Evolutionary conservation across 1,139 yeast genomes (phyloP), one percentile per base, ranked within the genome.

Genomic region (Ogataea hybrid): DNA sequence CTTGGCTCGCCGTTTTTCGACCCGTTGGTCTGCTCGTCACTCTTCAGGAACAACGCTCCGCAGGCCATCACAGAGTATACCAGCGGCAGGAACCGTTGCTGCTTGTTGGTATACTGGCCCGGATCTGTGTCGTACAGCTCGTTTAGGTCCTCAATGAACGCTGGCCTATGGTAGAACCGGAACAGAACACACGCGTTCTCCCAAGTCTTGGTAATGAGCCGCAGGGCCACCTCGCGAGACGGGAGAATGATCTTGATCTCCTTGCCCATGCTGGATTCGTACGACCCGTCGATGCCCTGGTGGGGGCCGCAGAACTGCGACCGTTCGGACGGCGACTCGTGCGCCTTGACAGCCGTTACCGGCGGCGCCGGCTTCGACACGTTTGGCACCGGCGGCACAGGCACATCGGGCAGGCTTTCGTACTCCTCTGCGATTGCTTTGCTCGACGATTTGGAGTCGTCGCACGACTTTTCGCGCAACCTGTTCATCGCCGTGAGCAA

Each of bases 81-180:
- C 51, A 89, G 72, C 0, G 96, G 95, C 42, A 86, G 65, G 48
- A 87, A 83, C 54, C 81, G 77, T 52, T 79, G 84, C 59, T 87
- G 95, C 50, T 84, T 73, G 53, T 81, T 82, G 8, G 87, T 76
- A 59, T 83, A 85, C 44, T 79, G 74, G 6, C 70, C 70, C 0
- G 90, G 88, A 51, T 81, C 88, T 9, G 86, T 71, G 34, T 82
- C 83, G 55, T 80, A 77, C 25, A 79, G 72, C 31, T 76, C 71
- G 49, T 75, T 77, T 37, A 80, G 58, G 48, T 76, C 79, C 33
- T 80, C 63, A 61, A 79, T 62, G 46, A 88, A 77, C 3, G 92
- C 81, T 0, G 96, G 95, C 20, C 95, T 70, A 58, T 89, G 96
- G 59, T 85, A 85, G 58, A 89, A 88, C 42, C 96, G 69, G 59